Base-by-base conservation (phyloP, 768 basidiomycete species). In the Tylopilus felleus region DNA sequence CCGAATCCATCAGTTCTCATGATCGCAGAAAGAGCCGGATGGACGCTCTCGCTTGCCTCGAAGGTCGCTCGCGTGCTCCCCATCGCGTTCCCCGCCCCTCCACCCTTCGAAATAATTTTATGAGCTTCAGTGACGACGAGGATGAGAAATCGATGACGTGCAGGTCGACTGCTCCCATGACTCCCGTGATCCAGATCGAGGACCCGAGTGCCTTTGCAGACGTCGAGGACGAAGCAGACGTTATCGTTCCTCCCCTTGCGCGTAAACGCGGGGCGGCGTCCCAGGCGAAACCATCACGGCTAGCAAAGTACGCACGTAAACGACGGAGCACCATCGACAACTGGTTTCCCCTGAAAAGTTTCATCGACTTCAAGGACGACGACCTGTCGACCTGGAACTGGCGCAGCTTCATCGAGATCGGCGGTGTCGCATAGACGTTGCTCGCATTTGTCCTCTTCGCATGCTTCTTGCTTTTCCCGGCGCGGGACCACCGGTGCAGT, bases 61-160 rank as follows among this genome's bases (percentile, higher is more conserved):
- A 88, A 58, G 86, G 86, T 16, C 78, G 79, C 29, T 67, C 65
- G 1, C 56, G 63, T 28, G 60, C 55, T 6, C 65, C 55, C 28
- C 53, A 58, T 52, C 67, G 66, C 21, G 52, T 62, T 7, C 45
- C 63, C 1, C 47, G 61, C 27, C n/a, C 50, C 27, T 52, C 58
- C 53, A 41, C 36, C 49, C 51, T 55, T 14, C 66, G 71, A 46
- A 62, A 66, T 27, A 85, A 85, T 65, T 86, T 86, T 60, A 86
- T 86, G 81, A 82, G 74, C 71, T 80, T 85, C 77, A 79, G 74
- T 48, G 85, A 87, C 59, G 84, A 86, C 55, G 84, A 84, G 22
- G 79, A 79, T 46, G 79, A 78, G 5, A 75, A 70, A 9, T 47
- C 60, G 5, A 42, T 49, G 19, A 2, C 25, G 0, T 27, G 12